A percentile compares a stretch with the other conserved stretches of the same genome.
phyloP scores from a whole-genome alignment of 257 asterid species.

The Nicotiana otophora region DNA sequence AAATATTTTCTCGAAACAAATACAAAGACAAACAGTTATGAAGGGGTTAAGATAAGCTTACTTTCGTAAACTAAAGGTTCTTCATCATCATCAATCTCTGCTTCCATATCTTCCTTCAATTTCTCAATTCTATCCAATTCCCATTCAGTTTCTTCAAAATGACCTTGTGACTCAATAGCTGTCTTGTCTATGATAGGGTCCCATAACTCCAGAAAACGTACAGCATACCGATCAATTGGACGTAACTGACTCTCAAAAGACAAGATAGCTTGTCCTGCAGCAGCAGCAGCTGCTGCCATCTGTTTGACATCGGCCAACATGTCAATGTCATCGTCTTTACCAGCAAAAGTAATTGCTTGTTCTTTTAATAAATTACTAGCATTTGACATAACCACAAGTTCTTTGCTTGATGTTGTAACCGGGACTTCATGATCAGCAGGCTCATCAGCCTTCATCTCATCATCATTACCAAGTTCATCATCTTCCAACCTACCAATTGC shows the following conservation, averaged over 20 bases:
- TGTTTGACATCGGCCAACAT: conserved; percentile 95
- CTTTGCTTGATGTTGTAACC: conserved; percentile 37
- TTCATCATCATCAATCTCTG: conserved; percentile 96
- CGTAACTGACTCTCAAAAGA: conserved; percentile 89
- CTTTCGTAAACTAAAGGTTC: conserved; percentile 94
- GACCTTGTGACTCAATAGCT: conserved; percentile 47
- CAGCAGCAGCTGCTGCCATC: conserved; percentile 99
- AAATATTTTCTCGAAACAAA: conserved; percentile 3
- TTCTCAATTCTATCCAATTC: conserved; percentile 92
- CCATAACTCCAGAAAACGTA: conserved; percentile 87
- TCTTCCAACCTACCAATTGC: conserved; percentile 76
- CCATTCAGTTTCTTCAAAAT: conserved; percentile 87
- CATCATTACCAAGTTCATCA: conserved; percentile 84
- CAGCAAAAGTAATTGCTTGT: conserved; percentile 37
- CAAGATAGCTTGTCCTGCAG: conserved; percentile 76
- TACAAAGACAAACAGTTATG: not conserved
- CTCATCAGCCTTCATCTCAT: conserved; percentile 68
- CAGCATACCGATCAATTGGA: conserved; percentile 90
- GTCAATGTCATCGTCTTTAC: conserved; percentile 79
- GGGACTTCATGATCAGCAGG: conserved; percentile 42
- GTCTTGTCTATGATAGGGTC: conserved; percentile 85
- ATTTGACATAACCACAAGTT: conserved; percentile 16
- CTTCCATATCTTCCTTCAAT: conserved; percentile 99
- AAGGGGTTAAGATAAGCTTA: conserved; percentile 36
- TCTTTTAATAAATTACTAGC: conserved; percentile 49